Conservation (phyloP, 148 eudicot species). For the Persicaria tinctoria region DNA sequence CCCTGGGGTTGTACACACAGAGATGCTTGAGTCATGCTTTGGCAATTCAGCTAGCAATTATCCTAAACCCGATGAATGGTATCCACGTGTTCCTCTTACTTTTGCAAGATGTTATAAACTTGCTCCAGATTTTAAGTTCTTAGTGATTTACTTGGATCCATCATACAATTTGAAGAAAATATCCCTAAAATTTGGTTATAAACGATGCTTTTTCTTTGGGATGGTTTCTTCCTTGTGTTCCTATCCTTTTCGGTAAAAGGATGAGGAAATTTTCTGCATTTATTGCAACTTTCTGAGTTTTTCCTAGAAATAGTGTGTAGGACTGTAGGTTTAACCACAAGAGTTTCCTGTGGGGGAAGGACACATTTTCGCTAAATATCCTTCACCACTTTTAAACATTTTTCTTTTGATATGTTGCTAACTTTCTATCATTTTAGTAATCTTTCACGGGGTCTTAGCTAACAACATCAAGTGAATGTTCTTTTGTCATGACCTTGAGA, state of each 20-base stretch:
- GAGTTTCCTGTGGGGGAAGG: no score
- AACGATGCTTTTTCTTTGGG: not conserved
- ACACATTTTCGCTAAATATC: no score
- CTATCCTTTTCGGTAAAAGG: not conserved
- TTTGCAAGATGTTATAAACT: slow-evolving; percentile 5
- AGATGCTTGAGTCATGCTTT: slow-evolving; percentile 91
- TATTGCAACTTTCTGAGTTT: no score
- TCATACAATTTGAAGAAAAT: not conserved
- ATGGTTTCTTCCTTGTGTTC: not conserved
- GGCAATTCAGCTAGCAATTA: slow-evolving; percentile 74
- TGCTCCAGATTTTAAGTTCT: not conserved
- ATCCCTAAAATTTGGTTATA: not conserved
- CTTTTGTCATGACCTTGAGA: no score
- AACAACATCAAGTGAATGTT: no score
- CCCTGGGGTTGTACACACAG: slow-evolving; percentile 85
- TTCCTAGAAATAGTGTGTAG: no score
- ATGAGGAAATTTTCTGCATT: no score
- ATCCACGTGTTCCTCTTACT: slow-evolving; percentile 9
- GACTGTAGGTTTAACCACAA: no score
- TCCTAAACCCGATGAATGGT: slow-evolving; percentile 81
- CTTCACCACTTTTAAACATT: no score
- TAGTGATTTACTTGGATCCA: not conserved
- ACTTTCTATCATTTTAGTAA: no score
- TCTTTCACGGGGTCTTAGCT: no score
- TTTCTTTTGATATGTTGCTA: no score